A percentile compares a stretch with the other conserved stretches of the same genome.
Evolutionary conservation across 2,329 filamentous ascomycete genomes (phyloP).

Genomic region (Epichloe brachyelytri): DNA sequence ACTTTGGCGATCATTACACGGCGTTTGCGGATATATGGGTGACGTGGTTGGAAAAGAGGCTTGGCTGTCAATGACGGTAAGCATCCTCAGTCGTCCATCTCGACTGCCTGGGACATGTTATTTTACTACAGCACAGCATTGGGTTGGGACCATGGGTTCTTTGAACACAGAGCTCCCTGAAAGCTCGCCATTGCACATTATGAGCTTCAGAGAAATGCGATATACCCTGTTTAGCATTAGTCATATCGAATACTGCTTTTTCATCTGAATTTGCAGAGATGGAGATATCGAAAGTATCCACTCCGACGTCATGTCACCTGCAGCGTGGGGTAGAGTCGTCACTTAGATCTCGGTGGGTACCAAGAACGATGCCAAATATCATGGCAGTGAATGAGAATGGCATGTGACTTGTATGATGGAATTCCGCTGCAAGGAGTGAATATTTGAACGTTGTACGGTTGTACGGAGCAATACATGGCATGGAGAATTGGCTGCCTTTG

Average conservation of each 20-base stretch:
- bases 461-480: no score
- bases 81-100: not conserved
- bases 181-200: not conserved
- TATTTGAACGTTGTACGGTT: no score
- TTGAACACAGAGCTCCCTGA: not conserved
- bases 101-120: not conserved
- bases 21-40: not conserved
- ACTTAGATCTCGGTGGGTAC: not conserved
- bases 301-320: not conserved
- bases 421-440: no score
- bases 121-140: not conserved
- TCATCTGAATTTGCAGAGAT: not conserved
- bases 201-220: not conserved
- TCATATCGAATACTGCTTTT: not conserved
- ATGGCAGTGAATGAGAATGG: constrained; percentile 20
- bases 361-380: not conserved
- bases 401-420: no score
- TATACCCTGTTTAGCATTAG: not conserved
- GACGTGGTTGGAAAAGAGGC: no score
- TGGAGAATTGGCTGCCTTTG: no score
- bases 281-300: no score
- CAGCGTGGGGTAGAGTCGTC: not conserved
- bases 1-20: not conserved
- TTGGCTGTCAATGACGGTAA: not conserved
- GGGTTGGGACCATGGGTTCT: not conserved